Base-by-base conservation (phyloP, 441 rosid genomes). In the Croton laevigatus region DNA sequence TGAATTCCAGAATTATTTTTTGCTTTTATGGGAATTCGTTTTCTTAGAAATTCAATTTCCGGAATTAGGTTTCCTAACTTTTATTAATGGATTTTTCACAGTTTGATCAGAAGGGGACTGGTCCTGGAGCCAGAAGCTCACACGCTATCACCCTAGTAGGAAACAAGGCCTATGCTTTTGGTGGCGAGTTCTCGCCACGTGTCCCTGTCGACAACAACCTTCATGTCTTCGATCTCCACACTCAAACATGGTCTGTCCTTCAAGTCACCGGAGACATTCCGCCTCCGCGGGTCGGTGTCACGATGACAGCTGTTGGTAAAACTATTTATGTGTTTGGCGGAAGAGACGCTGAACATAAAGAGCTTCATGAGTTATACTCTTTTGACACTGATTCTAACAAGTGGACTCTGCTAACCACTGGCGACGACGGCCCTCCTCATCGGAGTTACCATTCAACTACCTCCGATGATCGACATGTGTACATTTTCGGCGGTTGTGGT, bases 51-150 rank as follows among this genome's bases (percentile, higher is more conserved):
- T 0, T 11, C 5, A 3, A 40, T n/a, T n/a, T 20, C 3, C n/a
- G 0, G 32, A 27, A 27, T 27, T 27, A 27, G 32, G 2, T 27
- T 27, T 27, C 32, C 32, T 19, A n/a, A 40, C 20, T 52, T 14
- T 23, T 49, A 2, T 20, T 13, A 9, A 11, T 7, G 23, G 37
- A 2, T 10, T 60, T 5, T 73, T 54, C 74, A 27, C 83, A 91
- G 97, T 86, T 94, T 77, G 80, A 81, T 13, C 97, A 94, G 81
- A 82, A 81, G n/a, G 97, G 92, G 20, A 72, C 74, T 0, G 91
- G 95, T 38, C 97, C 97, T n/a, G 98, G 97, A 76, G 92, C 98
- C 48, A 82, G 97, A 78, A 94, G 98, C 85, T 94, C 98, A 1
- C 97, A 94, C 23, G 95, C 98, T 76, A 74, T 94, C 59, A 71